These are phyloP conservation scores for Starmerella bacillaris DNA, from an alignment of 805 yeast species.

Conservation along the genomic window DNA sequence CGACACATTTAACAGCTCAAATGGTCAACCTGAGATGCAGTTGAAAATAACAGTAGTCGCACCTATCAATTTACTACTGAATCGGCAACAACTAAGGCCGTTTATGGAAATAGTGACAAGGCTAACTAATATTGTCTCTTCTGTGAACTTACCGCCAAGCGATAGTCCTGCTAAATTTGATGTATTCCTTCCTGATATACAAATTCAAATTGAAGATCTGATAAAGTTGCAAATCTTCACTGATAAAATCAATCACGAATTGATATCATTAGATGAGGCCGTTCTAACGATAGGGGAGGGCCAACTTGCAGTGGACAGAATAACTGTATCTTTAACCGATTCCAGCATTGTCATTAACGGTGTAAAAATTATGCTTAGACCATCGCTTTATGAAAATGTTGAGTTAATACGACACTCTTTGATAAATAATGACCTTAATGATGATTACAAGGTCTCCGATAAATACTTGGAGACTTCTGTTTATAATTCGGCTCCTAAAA, in stretches of 20 bases:
- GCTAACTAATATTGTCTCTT: background rate
- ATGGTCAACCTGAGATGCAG: too few relatives aligned
- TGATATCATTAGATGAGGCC: conserved; percentile 9
- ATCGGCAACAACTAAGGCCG: background rate
- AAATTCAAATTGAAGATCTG: conserved; percentile 8
- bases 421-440: background rate
- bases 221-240: conserved; percentile 13
- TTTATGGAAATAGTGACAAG: background rate
- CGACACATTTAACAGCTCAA: too few relatives aligned
- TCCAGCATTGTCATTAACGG: background rate
- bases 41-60: too few relatives aligned
- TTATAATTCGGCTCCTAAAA: too few relatives aligned
- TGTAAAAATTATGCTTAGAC: background rate
- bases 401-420: background rate
- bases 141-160: conserved; percentile 9
- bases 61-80: too few relatives aligned
- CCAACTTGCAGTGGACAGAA: conserved; percentile 7
- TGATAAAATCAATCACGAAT: conserved; percentile 3
- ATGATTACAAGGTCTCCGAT: too few relatives aligned
- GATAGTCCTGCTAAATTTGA: conserved; percentile 9
- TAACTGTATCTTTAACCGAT: background rate
- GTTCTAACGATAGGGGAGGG: conserved; percentile 11
- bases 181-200: conserved; percentile 13
- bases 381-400: background rate
- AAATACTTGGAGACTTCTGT: too few relatives aligned